Percentiles rank a stretch among this genome's conserved stretches.
These are phyloP conservation scores for Psilocybe cubensis DNA, from an alignment of 768 basidiomycete species.

Conservation along the genomic window DNA sequence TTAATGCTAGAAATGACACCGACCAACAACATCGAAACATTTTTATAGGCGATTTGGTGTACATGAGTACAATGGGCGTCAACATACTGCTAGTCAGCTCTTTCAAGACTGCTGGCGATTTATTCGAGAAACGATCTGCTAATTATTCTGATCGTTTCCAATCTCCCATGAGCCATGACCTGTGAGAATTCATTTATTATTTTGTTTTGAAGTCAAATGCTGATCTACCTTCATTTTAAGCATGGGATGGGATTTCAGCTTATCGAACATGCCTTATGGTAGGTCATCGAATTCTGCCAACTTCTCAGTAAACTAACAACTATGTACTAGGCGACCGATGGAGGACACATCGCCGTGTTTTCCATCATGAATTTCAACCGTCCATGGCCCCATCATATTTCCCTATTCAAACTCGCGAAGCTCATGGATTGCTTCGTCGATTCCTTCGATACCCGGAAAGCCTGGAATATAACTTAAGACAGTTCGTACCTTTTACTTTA, in stretches of 20 bases:
- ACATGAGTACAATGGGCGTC: slow-evolving; percentile 52
- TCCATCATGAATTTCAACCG: slow-evolving; percentile 54
- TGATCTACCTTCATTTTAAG: slow-evolving; percentile 23
- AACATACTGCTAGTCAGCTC: slow-evolving; percentile 44
- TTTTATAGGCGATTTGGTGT: slow-evolving; percentile 54
- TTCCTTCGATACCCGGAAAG: slow-evolving; percentile 45
- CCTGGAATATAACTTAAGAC: slow-evolving; percentile 51
- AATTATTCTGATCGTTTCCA: slow-evolving; percentile 59
- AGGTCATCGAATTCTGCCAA: not conserved
- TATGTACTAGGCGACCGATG: slow-evolving; percentile 40
- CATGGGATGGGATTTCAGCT: slow-evolving; percentile 51
- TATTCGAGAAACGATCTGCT: slow-evolving; percentile 57
- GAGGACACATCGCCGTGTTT: slow-evolving; percentile 55
- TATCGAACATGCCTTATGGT: slow-evolving; percentile 56
- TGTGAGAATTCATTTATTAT: slow-evolving; percentile 33
- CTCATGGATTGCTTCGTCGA: slow-evolving; percentile 46
- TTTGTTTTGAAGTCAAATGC: not conserved
- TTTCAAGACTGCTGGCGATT: slow-evolving; percentile 46
- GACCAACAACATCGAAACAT: not conserved
- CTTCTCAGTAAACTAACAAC: not conserved
- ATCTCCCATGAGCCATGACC: slow-evolving; percentile 52
- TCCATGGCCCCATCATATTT: slow-evolving; percentile 43
- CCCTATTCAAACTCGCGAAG: slow-evolving; percentile 47
- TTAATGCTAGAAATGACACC: not conserved
- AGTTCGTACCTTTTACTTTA: slow-evolving; percentile 41